These are phyloP conservation scores for Aspergillus sp. DNA, from an alignment of 2,329 filamentous ascomycete genomes.

Conservation along the genomic window DNA sequence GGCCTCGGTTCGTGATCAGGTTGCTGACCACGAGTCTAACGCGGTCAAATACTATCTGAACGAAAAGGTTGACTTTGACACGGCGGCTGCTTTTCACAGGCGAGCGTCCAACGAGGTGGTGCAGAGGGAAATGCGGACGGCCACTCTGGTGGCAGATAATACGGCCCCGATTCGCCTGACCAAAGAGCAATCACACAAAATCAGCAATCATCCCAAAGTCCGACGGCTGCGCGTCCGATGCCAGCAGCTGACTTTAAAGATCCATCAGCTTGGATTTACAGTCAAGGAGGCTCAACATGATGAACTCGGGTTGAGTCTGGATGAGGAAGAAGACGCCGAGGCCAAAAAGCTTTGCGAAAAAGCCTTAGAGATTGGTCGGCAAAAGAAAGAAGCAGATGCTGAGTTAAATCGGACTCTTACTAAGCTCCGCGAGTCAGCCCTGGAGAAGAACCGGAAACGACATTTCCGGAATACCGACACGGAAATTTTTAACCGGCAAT, in stretches of 20 bases:
- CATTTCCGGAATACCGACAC: slow-evolving; percentile 23
- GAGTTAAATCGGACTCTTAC: not conserved
- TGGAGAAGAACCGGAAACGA: slow-evolving; percentile 16
- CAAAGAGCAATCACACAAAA: slow-evolving; percentile 8
- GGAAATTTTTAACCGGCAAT: slow-evolving; percentile 20
- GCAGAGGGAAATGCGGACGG: slow-evolving; percentile 12
- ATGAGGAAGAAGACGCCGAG: no score
- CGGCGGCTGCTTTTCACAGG: slow-evolving; percentile 15
- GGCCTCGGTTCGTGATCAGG: slow-evolving; percentile 21
- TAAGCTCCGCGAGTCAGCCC: not conserved
- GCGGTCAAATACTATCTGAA: slow-evolving; percentile 25
- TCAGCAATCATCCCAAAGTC: slow-evolving; percentile 1
- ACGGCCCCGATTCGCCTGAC: slow-evolving; percentile 16
- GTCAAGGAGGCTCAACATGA: slow-evolving; percentile 8
- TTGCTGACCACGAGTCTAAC: slow-evolving; percentile 21
- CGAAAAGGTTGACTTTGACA: slow-evolving; percentile 18
- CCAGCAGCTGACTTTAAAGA: slow-evolving; percentile 7
- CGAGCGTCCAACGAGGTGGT: slow-evolving; percentile 18
- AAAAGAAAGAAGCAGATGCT: slow-evolving; percentile 15
- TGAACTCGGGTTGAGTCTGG: no score
- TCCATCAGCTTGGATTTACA: slow-evolving; percentile 5
- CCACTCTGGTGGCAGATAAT: slow-evolving; percentile 15
- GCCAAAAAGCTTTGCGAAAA: no score
- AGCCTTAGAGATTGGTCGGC: slow-evolving; percentile 3
- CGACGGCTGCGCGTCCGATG: slow-evolving; percentile 2